A percentile compares a stretch with the other conserved stretches of the same genome.
These are phyloP conservation scores for Aspergillus jensenii DNA, from an alignment of 2,329 filamentous ascomycete genomes.

Conservation along the genomic window DNA sequence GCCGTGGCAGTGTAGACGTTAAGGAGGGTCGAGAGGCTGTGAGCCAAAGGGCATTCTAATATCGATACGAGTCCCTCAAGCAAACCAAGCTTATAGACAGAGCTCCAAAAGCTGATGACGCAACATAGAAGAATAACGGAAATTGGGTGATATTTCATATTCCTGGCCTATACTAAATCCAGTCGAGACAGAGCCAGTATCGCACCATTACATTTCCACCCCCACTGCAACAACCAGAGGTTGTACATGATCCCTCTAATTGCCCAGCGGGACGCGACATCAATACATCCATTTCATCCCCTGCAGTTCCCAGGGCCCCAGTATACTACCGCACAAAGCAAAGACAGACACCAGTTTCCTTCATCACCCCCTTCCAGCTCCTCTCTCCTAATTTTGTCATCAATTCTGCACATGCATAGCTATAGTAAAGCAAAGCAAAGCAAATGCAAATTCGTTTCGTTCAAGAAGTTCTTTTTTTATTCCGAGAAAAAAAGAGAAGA, in stretches of 20 bases:
- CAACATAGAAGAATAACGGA: constrained; percentile 17
- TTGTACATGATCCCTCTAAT: constrained; percentile 15
- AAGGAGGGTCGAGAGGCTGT: background rate
- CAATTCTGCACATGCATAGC: background rate
- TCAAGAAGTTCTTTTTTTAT: constrained; percentile 1
- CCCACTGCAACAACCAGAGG: constrained; percentile 25
- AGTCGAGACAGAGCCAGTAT: constrained; percentile 29
- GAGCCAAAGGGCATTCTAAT: background rate
- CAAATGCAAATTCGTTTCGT: background rate
- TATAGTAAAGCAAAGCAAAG: background rate
- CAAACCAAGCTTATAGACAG: background rate
- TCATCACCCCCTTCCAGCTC: constrained; percentile 3
- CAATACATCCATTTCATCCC: background rate
- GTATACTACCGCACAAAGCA: constrained; percentile 8
- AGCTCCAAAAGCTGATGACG: background rate
- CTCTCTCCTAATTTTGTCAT: background rate
- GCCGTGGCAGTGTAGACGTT: background rate
- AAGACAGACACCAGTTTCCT: constrained; percentile 15
- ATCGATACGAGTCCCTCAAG: background rate
- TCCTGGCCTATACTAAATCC: constrained; percentile 31
- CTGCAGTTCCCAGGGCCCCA: constrained; percentile 14
- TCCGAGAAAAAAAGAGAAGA: constrained; percentile 2
- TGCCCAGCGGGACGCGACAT: constrained; percentile 14
- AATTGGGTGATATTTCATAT: constrained; percentile 33
- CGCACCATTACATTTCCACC: constrained; percentile 20